A percentile compares a stretch with the other conserved stretches of the same genome.
Evolutionary conservation across 2,329 filamentous ascomycete species (phyloP).

Genomic region (Colletotrichum godetiae): DNA sequence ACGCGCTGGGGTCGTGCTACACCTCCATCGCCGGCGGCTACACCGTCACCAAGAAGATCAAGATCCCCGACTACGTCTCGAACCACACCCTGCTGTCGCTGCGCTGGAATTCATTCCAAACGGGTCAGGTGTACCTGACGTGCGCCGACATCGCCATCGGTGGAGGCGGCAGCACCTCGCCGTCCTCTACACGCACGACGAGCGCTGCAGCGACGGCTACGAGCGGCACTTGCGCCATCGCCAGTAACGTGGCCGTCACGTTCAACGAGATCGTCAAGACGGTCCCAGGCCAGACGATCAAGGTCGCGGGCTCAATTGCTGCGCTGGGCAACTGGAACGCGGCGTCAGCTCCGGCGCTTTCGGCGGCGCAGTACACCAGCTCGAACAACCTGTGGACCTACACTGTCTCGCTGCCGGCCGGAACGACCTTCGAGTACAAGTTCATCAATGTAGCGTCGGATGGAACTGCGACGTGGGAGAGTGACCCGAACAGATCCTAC

Average conservation of each 20-base stretch:
- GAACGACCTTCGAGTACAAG: slow-evolving; percentile 68
- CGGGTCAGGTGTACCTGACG: slow-evolving; percentile 62
- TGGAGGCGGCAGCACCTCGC: slow-evolving; percentile 27
- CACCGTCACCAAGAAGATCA: slow-evolving; percentile 63
- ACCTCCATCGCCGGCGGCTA: slow-evolving; percentile 65
- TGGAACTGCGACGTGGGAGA: slow-evolving; percentile 68
- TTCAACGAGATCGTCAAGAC: slow-evolving; percentile 56
- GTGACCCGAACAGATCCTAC: slow-evolving; percentile 57
- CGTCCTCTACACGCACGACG: slow-evolving; percentile 35
- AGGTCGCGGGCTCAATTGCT: slow-evolving; percentile 57
- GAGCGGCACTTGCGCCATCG: slow-evolving; percentile 43
- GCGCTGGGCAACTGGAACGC: slow-evolving; percentile 49
- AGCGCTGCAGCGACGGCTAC: slow-evolving; percentile 35
- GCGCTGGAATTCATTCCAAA: slow-evolving; percentile 67
- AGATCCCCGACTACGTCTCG: slow-evolving; percentile 59
- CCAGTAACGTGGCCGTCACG: slow-evolving; percentile 51
- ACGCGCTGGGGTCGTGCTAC: slow-evolving; percentile 56
- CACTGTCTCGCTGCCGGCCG: slow-evolving; percentile 62
- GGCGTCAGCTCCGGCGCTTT: slow-evolving; percentile 58
- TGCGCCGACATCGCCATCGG: slow-evolving; percentile 64
- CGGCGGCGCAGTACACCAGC: slow-evolving; percentile 64
- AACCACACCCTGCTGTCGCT: slow-evolving; percentile 63
- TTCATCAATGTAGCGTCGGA: slow-evolving; percentile 66
- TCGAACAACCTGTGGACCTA: slow-evolving; percentile 65
- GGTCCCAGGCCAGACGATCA: slow-evolving; percentile 61